Evolutionary conservation across 1,284 basidiomycete genomes (phyloP), one percentile per base, ranked within the genome.

Genomic region (Spongispora temasekensis): DNA sequence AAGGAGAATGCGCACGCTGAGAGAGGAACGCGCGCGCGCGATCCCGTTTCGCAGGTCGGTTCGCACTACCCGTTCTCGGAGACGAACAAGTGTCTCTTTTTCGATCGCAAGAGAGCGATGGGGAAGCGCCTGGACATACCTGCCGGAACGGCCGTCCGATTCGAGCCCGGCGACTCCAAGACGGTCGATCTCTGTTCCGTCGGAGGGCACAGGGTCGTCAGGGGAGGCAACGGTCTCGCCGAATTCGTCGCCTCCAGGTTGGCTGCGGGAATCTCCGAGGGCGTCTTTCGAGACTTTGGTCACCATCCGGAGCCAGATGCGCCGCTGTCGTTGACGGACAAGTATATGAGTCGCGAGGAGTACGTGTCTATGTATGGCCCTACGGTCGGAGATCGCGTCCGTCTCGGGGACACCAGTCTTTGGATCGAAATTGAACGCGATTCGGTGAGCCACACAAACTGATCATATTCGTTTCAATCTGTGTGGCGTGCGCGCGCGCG

Each of bases 331-430:
- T 61, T 55, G 4, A 75, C 71, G 59, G 83, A 88, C 57, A 84
- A 80, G 7, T 77, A 82, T 23, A 81, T 93, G 19, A 78, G 82
- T 31, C 78, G 88, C 37, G 85, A 89, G 40, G 79, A 84, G 52
- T 97, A 97, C 75, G 88, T 92, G 3, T 87, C 90, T 10, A 97
- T 97, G 93, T 98, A 88, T 75, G 97, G 97, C 0, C 97, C 97
- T 0, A 99, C 97, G 0, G 85, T 85, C 2, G 97, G 97, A 1
- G 97, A 99, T 76, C 81, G 88, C 42, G 84, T 99, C 23, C 82
- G 94, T 42, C 81, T 99, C 19, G 97, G 89, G 12, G 97, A 99
- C 73, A 96, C 94, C 7, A 79, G 82, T 32, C 83, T 99, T 13
- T 99, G 95, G 95, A 83, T 98, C 65, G 87, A 96, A 75, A 90